phyloP scores from a whole-genome alignment of 78 protist species.

The Dictyostelium brefeldianum region DNA sequence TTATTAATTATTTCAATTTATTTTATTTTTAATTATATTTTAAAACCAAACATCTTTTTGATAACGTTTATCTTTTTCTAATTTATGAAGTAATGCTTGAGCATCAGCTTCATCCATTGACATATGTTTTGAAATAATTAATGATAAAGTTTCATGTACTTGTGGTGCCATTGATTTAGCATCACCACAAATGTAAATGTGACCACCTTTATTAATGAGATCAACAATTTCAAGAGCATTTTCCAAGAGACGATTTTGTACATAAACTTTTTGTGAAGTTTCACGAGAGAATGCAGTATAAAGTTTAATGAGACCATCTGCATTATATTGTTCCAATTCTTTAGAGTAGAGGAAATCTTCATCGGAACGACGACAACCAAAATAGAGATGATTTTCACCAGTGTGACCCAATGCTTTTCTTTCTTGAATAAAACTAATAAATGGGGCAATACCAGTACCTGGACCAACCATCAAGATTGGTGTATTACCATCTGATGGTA shows the following conservation, averaged over 20 bases:
- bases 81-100: constrained; percentile 12
- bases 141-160: constrained; percentile 48
- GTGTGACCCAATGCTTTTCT: constrained; percentile 22
- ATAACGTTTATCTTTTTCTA: constrained; percentile 65
- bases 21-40: constrained; percentile 5
- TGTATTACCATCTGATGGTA: constrained; percentile 72
- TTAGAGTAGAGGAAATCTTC: constrained; percentile 90
- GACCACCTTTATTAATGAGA: constrained; percentile 42
- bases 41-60: constrained; percentile 81
- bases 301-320: constrained; percentile 65
- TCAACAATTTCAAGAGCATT: constrained; percentile 35
- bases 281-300: constrained; percentile 86
- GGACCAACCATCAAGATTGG: constrained; percentile 97
- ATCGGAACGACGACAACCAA: constrained; percentile 91
- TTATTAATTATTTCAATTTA: background rate
- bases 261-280: constrained; percentile 84
- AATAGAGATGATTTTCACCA: constrained; percentile 84
- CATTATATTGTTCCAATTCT: constrained; percentile 68
- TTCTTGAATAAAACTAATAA: constrained; percentile 91
- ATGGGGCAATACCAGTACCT: constrained; percentile 99
- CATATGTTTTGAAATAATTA: constrained; percentile 32
- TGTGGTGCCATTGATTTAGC: constrained; percentile 74
- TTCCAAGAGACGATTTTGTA: constrained; percentile 83
- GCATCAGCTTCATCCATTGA: constrained; percentile 59
- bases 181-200: constrained; percentile 83